phyloP scores from a whole-genome alignment of 2,329 filamentous ascomycete species.

The Capronia epimyces region DNA sequence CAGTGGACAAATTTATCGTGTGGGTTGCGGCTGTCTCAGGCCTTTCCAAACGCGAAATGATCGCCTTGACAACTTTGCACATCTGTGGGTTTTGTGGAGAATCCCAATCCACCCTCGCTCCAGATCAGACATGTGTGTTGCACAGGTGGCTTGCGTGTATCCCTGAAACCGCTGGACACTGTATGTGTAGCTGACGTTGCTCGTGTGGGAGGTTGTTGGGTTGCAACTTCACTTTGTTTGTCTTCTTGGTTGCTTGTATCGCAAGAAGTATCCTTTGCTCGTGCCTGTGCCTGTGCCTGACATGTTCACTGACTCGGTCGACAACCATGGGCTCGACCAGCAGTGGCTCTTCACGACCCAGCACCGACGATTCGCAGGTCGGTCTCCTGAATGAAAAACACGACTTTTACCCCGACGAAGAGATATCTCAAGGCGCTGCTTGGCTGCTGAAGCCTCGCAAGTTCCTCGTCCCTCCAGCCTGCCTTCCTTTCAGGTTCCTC shows the following conservation, averaged over 20 bases:
- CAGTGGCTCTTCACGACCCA: conserved; percentile 13
- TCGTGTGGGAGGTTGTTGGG: background rate
- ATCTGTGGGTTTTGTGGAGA: conserved; percentile 1
- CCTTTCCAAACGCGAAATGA: background rate
- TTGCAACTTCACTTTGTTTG: background rate
- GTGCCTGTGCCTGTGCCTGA: conserved; percentile 1
- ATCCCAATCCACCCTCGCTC: background rate
- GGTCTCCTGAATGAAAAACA: conserved; percentile 15
- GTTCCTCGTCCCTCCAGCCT: conserved; percentile 6
- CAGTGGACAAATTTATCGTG: background rate
- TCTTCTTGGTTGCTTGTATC: background rate
- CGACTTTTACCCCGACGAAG: conserved; percentile 5
- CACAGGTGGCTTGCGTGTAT: background rate
- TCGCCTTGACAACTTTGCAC: background rate
- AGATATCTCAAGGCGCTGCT: background rate
- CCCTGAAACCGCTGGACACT: background rate
- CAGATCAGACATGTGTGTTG: background rate
- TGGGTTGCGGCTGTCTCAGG: background rate
- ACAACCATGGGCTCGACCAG: conserved; percentile 13
- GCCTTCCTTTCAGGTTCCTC: conserved; percentile 9
- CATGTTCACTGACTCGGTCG: background rate
- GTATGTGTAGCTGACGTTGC: conserved; percentile 1
- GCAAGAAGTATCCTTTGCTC: background rate
- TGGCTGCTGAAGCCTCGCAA: conserved; percentile 4
- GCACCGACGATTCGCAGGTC: conserved; percentile 13